Conservation (phyloP, 2,329 filamentous ascomycete genomes). For the Achaetomium macrosporum region DNA sequence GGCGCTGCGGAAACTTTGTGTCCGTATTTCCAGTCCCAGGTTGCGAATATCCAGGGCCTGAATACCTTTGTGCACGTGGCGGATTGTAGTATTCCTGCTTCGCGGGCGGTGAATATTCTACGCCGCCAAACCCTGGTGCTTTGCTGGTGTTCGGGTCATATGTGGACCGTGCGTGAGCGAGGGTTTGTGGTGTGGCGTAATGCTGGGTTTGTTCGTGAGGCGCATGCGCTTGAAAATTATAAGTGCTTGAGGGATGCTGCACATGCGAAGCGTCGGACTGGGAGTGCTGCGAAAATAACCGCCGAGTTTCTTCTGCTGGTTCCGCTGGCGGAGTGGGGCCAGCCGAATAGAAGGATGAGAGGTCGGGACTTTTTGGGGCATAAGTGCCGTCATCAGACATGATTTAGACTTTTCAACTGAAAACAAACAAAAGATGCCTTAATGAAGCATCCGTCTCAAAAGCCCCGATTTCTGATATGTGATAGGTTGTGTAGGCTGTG, state of each 20-base stretch:
- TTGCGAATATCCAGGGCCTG: conserved; percentile 8
- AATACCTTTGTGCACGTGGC: conserved; percentile 7
- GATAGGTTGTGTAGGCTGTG: conserved; percentile 12
- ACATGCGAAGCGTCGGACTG: conserved; percentile 25
- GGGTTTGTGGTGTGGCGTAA: conserved; percentile 21
- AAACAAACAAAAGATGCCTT: conserved; percentile 8
- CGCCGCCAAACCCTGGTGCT: conserved; percentile 2
- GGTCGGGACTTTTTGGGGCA: conserved; percentile 54
- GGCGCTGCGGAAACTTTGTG: conserved; percentile 10
- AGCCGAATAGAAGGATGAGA: conserved; percentile 49
- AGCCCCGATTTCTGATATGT: background rate
- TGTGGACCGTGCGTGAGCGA: conserved; percentile 7
- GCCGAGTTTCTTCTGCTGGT: conserved; percentile 28
- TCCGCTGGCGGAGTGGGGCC: conserved; percentile 26
- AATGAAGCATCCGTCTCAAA: conserved; percentile 2
- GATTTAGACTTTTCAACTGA: conserved; percentile 27
- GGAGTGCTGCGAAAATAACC: conserved; percentile 30
- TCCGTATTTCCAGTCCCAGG: conserved; percentile 13
- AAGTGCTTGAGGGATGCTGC: conserved; percentile 18
- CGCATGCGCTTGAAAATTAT: conserved; percentile 20
- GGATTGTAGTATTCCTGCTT: conserved; percentile 17
- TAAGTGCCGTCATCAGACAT: conserved; percentile 48
- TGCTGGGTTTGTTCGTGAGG: conserved; percentile 26
- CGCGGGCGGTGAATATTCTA: conserved; percentile 8
- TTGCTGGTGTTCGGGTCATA: conserved; percentile 4